Evolutionary conservation across 2,329 filamentous ascomycete genomes (phyloP), one percentile per base, ranked within the genome.

Genomic region (Phyllosticta citrichinensis): DNA sequence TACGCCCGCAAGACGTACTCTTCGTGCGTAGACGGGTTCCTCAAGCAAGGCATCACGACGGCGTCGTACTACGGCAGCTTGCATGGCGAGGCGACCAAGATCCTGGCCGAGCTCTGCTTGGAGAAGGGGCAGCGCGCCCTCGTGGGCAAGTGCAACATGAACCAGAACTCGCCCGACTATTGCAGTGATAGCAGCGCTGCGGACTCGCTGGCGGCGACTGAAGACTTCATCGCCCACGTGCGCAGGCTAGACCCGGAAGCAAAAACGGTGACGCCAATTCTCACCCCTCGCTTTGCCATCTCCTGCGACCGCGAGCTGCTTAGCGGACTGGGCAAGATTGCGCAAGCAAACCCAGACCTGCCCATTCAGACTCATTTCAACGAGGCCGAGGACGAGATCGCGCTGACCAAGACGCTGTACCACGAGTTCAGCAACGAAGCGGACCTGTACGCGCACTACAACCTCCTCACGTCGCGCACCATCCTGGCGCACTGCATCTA

Each of bases 401-500:
- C 74, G 1, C 78, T 79, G 20, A 87, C 84, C 0, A 71, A 70
- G 8, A 69, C 75, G 0, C 71, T 87, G 2, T 87, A 86, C 65
- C 83, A 83, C 0, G 69, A 76, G 0, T 83, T 83, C 56, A 65
- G 67, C 2, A 83, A 76, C 59, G 84, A 87, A 68, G 81, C 78
- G 0, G 83, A 86, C 58, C 73, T 88, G 3, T 88, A 87, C 66
- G 72, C 76, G 10, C 69, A 76, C 64, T 85, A 79, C 62, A 78
- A 78, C 0, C 71, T 88, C 3, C 74, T 89, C 5, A 80, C 74
- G 1, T 63, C 72, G 2, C 77, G 81, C 9, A 80, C 81, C 0
- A 86, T 88, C 61, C 78, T 88, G 0, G 86, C 86, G 0, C 86
- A 88, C 67, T 87, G 85, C 71, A 87, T 83, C 61, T 79, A 83